Percentiles rank a stretch among this genome's conserved stretches.
Conservation (phyloP, 1,139 yeast species). For the Yamadazyma oceani region DNA sequence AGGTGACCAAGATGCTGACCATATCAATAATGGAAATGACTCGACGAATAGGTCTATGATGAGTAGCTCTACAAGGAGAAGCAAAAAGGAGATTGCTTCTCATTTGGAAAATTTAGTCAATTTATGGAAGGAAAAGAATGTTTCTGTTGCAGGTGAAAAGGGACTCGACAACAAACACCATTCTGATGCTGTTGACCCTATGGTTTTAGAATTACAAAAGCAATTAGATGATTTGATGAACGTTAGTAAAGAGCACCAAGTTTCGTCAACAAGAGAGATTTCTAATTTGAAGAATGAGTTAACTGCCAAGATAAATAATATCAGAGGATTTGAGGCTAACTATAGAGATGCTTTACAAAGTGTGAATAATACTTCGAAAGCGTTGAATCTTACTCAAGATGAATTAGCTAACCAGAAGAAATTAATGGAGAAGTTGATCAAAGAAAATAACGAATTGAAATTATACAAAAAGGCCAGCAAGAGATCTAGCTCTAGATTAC, state of each 20-base stretch:
- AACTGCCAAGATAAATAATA: slow-evolving; percentile 27
- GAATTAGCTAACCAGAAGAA: slow-evolving; percentile 66
- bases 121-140: slow-evolving; percentile 30
- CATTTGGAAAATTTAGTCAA: slow-evolving; percentile 41
- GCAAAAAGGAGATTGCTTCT: slow-evolving; percentile 37
- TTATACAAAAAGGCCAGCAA: slow-evolving; percentile 47
- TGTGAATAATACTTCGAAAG: slow-evolving; percentile 72
- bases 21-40: slow-evolving; percentile 15
- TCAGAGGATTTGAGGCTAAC: slow-evolving; percentile 50
- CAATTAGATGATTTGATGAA: slow-evolving; percentile 49
- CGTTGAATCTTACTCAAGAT: slow-evolving; percentile 69
- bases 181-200: slow-evolving; percentile 21
- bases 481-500: slow-evolving; percentile 29
- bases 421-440: slow-evolving; percentile 52
- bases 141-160: slow-evolving; percentile 5
- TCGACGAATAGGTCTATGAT: slow-evolving; percentile 27
- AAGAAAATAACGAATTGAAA: slow-evolving; percentile 70
- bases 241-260: slow-evolving; percentile 40
- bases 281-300: slow-evolving; percentile 38
- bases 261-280: slow-evolving; percentile 32
- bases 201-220: slow-evolving; percentile 42
- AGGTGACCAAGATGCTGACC: slow-evolving; percentile 11
- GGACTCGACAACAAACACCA: slow-evolving; percentile 6
- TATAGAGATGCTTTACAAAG: slow-evolving; percentile 72
- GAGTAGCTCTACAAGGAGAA: slow-evolving; percentile 25